Percentiles rank a stretch among this genome's conserved stretches.
Evolutionary conservation across 106 monocot species (phyloP).

Genomic region (Vanilla planifolia): DNA sequence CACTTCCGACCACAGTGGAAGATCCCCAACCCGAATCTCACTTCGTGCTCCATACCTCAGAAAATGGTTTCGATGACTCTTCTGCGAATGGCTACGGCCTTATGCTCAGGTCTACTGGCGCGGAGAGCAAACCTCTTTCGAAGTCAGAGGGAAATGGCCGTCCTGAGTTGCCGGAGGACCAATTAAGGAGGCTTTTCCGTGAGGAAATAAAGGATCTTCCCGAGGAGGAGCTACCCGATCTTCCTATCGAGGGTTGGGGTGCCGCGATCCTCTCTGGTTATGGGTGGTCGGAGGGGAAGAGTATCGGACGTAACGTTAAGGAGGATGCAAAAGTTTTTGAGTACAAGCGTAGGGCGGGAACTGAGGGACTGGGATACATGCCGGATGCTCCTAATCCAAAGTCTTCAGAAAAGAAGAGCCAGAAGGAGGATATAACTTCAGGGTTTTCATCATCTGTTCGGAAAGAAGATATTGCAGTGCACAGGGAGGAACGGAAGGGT

Average conservation of each 20-base stretch:
- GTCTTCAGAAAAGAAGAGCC: constrained; percentile 3
- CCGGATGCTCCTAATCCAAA: constrained; percentile 15
- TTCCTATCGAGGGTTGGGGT: constrained; percentile 59
- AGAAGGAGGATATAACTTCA: constrained; percentile 20
- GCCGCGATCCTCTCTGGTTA: constrained; percentile 63
- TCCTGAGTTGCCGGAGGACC: background rate
- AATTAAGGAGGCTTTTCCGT: constrained; percentile 19
- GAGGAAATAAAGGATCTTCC: constrained; percentile 48
- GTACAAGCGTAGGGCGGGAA: constrained; percentile 48
- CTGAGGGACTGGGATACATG: constrained; percentile 56
- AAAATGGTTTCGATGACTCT: constrained; percentile 7
- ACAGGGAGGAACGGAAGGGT: constrained; percentile 9
- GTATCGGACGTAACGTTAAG: constrained; percentile 54
- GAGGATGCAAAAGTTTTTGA: constrained; percentile 61
- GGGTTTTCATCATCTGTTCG: background rate
- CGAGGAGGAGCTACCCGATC: constrained; percentile 69
- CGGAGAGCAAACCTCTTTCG: background rate
- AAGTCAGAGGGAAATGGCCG: background rate
- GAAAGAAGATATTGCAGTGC: constrained; percentile 12
- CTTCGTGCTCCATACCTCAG: constrained; percentile 49
- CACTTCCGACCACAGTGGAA: constrained; percentile 25
- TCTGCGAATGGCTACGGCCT: constrained; percentile 58
- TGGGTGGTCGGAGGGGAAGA: constrained; percentile 80
- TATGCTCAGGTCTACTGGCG: constrained; percentile 30
- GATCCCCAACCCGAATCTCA: constrained; percentile 11